A percentile compares a stretch with the other conserved stretches of the same genome.
Conservation (phyloP, 208 protist species). For the Crithidia sp. region DNA sequence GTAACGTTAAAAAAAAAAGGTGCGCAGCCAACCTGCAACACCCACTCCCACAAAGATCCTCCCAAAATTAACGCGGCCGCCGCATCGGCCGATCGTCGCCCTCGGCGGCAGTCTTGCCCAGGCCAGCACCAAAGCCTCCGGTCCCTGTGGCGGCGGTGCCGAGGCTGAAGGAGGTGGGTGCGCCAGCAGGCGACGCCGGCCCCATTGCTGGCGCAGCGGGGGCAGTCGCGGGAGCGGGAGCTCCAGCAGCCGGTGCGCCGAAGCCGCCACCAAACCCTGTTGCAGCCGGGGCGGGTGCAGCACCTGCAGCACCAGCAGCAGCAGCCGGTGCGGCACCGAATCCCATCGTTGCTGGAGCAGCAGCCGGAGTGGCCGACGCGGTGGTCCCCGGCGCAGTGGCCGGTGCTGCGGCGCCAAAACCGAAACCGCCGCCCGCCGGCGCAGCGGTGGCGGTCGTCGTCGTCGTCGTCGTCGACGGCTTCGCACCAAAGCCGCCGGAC, state of each 20-base stretch:
- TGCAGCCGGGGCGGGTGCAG: constrained; percentile 13
- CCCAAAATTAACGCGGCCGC: constrained; percentile 12
- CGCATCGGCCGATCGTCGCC: constrained; percentile 21
- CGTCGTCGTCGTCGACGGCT: constrained; percentile 2
- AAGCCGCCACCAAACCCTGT: constrained; percentile 30
- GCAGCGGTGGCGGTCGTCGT: constrained; percentile 20
- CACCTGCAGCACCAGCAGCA: constrained; percentile 14
- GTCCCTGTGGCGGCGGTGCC: constrained; percentile 3
- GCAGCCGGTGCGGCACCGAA: constrained; percentile 28
- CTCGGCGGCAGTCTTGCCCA: constrained; percentile 21
- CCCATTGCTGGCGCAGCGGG: constrained; percentile 25
- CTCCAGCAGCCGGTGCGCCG: constrained; percentile 14
- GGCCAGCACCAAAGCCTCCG: constrained; percentile 23
- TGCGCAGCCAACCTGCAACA: too few relatives aligned
- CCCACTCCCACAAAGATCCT: too few relatives aligned
- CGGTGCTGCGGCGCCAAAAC: constrained; percentile 5
- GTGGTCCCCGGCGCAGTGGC: constrained; percentile 2
- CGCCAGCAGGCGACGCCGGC: constrained; percentile 17
- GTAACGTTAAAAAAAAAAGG: too few relatives aligned
- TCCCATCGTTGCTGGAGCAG: constrained; percentile 17
- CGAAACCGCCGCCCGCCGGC: constrained; percentile 7
- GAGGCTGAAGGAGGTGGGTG: constrained; percentile 22
- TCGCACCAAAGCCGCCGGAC: constrained; percentile 12
- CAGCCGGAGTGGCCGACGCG: constrained; percentile 12
- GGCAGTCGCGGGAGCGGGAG: neutral